Evolutionary conservation across 2,329 filamentous ascomycete genomes (phyloP), one percentile per base, ranked within the genome.

Genomic region (Exophiala xenobiotica): DNA sequence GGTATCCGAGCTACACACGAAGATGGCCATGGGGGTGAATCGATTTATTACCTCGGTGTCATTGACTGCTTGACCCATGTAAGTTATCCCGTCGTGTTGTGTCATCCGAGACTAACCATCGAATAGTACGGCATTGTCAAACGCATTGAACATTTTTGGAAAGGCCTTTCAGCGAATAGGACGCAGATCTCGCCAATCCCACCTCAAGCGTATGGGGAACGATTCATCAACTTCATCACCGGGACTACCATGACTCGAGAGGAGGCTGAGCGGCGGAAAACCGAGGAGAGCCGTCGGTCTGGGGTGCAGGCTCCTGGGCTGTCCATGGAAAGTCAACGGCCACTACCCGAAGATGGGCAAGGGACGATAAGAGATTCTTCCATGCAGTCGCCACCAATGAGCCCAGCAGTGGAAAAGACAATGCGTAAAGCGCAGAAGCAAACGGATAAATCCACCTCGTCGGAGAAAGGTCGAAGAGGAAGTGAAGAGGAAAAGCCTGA

Each of bases 51-150:
- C 67, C 82, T 99, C 6, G 95, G 93, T 27, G 95, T 99, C 63
- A 99, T 99, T 69, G 93, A 99, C 71, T 99, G 93, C 70, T 77
- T 99, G 64, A 99, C 93, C 63, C 90, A 96, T 69, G 90, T 95
- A 79, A 82, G 88, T 81, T 46, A 47, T 26, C 5, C 3, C 11
- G 38, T 20, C 3, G 12, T 2, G 8, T 19, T 27, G 20, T 24
- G 8, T 12, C 11, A 46, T 12, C 44, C 26, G 37, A 27, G 44
- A 54, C 51, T 50, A 46, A 49, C 43, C 27, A 46, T 58, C 46
- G 51, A 45, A 49, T 63, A 95, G 89, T 99, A 97, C 69, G 90
- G 90, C 61, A 83, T 91, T 59, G 81, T 96, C 70, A 99, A 99
- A 74, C 92, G 93, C 67, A 81, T 92, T 56, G 93, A 99, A 70